These are phyloP conservation scores for Biscogniauxia sp. DNA, from an alignment of 2,329 filamentous ascomycete species.

Conservation along the genomic window DNA sequence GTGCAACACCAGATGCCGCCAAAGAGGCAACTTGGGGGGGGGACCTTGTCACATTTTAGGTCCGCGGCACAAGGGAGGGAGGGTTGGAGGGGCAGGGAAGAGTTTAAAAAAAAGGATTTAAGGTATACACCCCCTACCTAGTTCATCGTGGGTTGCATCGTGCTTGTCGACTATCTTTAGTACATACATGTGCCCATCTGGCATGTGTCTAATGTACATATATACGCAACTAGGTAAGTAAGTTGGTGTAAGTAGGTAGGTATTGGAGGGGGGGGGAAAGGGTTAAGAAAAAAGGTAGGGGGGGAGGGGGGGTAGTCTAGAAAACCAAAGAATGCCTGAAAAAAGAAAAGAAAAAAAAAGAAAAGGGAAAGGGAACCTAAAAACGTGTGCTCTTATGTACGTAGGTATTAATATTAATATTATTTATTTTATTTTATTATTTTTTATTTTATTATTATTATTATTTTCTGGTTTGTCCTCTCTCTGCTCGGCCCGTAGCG, in stretches of 20 bases:
- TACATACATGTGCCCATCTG: background rate
- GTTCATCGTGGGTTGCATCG: background rate
- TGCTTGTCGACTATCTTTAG: background rate
- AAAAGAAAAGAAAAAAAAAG: background rate
- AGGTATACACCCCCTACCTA: background rate
- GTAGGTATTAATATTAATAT: too few relatives aligned
- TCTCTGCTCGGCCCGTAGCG: background rate
- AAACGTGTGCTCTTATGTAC: background rate
- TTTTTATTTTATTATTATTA: too few relatives aligned
- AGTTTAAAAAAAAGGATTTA: background rate
- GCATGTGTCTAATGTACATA: background rate
- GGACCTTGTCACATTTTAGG: background rate
- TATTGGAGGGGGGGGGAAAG: too few relatives aligned
- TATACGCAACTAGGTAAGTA: too few relatives aligned
- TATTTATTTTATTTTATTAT: too few relatives aligned
- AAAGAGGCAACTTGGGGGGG: background rate
- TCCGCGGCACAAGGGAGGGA: too few relatives aligned
- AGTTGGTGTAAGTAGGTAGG: too few relatives aligned
- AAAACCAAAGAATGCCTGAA: background rate
- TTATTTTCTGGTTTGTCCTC: too few relatives aligned
- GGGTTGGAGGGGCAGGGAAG: background rate
- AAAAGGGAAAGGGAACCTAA: background rate
- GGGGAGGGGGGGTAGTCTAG: background rate
- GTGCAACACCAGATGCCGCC: background rate
- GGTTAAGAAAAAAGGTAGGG: too few relatives aligned